phyloP scores from a whole-genome alignment of 139 green algal genomes.

The Tetradesmus obliquus region DNA sequence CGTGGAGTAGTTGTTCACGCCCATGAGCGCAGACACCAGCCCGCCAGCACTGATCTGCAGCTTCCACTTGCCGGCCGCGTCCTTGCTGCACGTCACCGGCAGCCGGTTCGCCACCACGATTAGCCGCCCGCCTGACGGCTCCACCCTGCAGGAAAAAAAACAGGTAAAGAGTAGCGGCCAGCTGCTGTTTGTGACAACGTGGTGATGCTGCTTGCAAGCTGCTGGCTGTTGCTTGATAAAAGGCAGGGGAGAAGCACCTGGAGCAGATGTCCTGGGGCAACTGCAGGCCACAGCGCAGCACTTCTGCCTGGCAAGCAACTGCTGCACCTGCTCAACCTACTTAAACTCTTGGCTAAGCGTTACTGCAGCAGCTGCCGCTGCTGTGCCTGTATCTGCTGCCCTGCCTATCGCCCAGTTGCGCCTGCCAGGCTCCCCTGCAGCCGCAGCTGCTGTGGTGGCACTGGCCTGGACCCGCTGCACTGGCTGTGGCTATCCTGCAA shows the following conservation, averaged over 20 bases:
- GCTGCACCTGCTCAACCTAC: not conserved
- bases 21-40: slow-evolving; percentile 94
- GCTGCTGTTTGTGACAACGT: too few relatives aligned
- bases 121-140: slow-evolving; percentile 66
- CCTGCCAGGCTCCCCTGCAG: not conserved
- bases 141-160: not conserved
- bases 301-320: not conserved
- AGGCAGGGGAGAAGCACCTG: too few relatives aligned
- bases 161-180: slow-evolving; percentile 14
- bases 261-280: too few relatives aligned
- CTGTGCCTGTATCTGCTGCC: not conserved
- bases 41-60: slow-evolving; percentile 88
- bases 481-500: slow-evolving; percentile 12
- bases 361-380: slow-evolving; percentile 21
- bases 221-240: too few relatives aligned
- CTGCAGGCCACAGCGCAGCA: too few relatives aligned
- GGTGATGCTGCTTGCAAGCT: too few relatives aligned
- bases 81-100: slow-evolving; percentile 86
- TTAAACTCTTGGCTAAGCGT: not conserved
- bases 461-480: not conserved
- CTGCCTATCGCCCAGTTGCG: not conserved
- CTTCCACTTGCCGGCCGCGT: not conserved
- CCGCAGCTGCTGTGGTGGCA: not conserved
- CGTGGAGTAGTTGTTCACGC: slow-evolving; percentile 89
- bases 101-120: slow-evolving; percentile 98